Conservation (phyloP, 768 basidiomycete genomes). For the Suillus hirtellus region DNA sequence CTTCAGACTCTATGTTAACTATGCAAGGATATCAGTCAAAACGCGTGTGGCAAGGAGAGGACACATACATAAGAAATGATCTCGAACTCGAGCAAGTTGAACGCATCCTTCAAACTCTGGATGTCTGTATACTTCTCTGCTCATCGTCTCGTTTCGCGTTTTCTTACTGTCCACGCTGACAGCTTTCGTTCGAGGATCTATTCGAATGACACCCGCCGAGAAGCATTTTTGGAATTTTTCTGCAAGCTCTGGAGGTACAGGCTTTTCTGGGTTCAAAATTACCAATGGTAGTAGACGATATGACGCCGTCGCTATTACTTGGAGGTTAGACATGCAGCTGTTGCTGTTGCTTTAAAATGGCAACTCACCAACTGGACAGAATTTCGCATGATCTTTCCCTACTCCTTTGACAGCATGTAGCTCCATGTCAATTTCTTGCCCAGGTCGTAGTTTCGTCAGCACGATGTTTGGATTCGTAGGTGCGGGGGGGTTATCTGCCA, state of each 20-base stretch:
- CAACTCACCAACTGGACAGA: slow-evolving; percentile 83
- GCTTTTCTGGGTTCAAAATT: slow-evolving; percentile 62
- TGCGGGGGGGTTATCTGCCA: slow-evolving; percentile 52
- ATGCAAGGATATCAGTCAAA: slow-evolving; percentile 28
- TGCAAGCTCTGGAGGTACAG: slow-evolving; percentile 74
- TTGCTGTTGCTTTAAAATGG: neutral
- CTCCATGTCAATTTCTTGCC: slow-evolving; percentile 83
- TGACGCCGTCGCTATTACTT: slow-evolving; percentile 79
- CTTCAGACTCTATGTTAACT: slow-evolving; percentile 90
- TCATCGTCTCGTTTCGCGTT: slow-evolving; percentile 85
- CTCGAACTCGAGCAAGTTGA: slow-evolving; percentile 80
- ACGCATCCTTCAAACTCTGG: slow-evolving; percentile 87
- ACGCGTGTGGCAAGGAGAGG: neutral
- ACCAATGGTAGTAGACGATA: slow-evolving; percentile 92
- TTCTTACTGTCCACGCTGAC: slow-evolving; percentile 63
- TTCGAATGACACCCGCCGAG: slow-evolving; percentile 73
- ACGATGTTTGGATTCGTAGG: slow-evolving; percentile 84
- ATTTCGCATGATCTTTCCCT: slow-evolving; percentile 96
- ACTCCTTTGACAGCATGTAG: slow-evolving; percentile 91
- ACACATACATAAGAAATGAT: slow-evolving; percentile 88
- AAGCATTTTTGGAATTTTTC: slow-evolving; percentile 89
- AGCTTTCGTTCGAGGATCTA: slow-evolving; percentile 56
- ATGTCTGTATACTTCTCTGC: slow-evolving; percentile 88
- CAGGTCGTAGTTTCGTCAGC: slow-evolving; percentile 87
- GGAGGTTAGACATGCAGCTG: neutral